phyloP scores from a whole-genome alignment of 1,139 yeast species.

The Candida tetrigidarum region DNA sequence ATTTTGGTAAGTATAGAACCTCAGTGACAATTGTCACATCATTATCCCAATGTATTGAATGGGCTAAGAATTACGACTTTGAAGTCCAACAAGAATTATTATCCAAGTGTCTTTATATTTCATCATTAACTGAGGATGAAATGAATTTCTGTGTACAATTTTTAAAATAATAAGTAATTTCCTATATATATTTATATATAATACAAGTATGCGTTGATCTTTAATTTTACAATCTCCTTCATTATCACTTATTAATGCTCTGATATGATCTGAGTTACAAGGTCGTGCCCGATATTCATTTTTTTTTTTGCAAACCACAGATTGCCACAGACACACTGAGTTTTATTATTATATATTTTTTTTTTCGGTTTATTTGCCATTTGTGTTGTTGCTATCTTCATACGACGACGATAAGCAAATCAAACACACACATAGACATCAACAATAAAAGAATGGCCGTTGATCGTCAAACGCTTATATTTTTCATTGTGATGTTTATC shows the following conservation, averaged over 20 bases:
- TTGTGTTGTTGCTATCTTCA: too few species aligned
- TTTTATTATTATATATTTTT: too few species aligned
- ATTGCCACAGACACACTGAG: too few species aligned
- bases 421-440: neutral
- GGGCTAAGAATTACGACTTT: slow-evolving; percentile 70
- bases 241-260: too few species aligned
- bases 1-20: slow-evolving; percentile 78
- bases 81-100: slow-evolving; percentile 60
- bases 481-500: slow-evolving; percentile 41
- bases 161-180: slow-evolving; percentile 1
- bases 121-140: slow-evolving; percentile 77
- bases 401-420: too few species aligned
- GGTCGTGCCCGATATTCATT: too few species aligned
- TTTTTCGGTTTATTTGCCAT: too few species aligned
- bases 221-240: too few species aligned
- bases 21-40: slow-evolving; percentile 81
- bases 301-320: too few species aligned
- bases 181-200: neutral
- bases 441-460: slow-evolving; percentile 25
- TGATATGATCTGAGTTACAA: too few species aligned
- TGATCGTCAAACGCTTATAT: slow-evolving; percentile 43
- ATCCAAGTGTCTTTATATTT: slow-evolving; percentile 82
- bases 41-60: slow-evolving; percentile 80
- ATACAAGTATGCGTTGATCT: too few species aligned
- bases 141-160: slow-evolving; percentile 47